Percentiles rank a stretch among this genome's conserved stretches.
These are phyloP conservation scores for Podila minutissima DNA, from an alignment of 192 early-diverging fungal species.

Conservation along the genomic window DNA sequence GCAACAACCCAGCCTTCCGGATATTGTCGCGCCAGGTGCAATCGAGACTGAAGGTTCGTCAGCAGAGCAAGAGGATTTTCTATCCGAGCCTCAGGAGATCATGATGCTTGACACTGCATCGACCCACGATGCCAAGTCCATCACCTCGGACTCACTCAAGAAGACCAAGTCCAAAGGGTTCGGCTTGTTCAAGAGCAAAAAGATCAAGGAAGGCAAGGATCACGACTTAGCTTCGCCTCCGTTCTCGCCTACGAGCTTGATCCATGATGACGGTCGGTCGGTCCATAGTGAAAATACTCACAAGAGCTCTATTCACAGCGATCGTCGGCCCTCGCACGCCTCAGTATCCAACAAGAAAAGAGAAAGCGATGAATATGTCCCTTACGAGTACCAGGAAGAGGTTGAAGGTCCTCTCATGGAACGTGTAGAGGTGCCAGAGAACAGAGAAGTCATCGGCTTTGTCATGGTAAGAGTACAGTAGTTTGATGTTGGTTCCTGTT, in stretches of 20 bases:
- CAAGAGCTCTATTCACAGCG: slow-evolving; percentile 25
- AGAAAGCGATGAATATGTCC: slow-evolving; percentile 35
- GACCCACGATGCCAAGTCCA: not conserved
- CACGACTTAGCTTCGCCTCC: not conserved
- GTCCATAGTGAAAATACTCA: slow-evolving; percentile 28
- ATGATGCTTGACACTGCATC: not conserved
- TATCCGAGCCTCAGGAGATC: not conserved
- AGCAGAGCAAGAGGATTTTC: not conserved
- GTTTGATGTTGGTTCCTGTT: not conserved
- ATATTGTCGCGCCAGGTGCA: not conserved
- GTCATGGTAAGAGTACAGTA: slow-evolving; percentile 2
- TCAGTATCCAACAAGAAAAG: slow-evolving; percentile 7
- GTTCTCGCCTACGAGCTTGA: slow-evolving; percentile 8
- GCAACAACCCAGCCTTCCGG: not conserved
- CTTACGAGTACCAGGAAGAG: slow-evolving; percentile 48
- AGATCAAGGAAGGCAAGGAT: slow-evolving; percentile 18
- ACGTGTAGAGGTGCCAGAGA: slow-evolving; percentile 30
- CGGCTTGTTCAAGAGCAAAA: slow-evolving; percentile 41
- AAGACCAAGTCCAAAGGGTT: slow-evolving; percentile 31
- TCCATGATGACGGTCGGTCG: slow-evolving; percentile 18
- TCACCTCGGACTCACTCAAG: not conserved
- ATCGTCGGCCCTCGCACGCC: not conserved
- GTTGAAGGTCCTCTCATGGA: slow-evolving; percentile 44
- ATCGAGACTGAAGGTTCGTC: not conserved
- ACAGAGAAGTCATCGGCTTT: slow-evolving; percentile 37